Percentiles rank a stretch among this genome's conserved stretches.
Conservation (phyloP, 140 eudicot species). For the Cichorium intybus region DNA sequence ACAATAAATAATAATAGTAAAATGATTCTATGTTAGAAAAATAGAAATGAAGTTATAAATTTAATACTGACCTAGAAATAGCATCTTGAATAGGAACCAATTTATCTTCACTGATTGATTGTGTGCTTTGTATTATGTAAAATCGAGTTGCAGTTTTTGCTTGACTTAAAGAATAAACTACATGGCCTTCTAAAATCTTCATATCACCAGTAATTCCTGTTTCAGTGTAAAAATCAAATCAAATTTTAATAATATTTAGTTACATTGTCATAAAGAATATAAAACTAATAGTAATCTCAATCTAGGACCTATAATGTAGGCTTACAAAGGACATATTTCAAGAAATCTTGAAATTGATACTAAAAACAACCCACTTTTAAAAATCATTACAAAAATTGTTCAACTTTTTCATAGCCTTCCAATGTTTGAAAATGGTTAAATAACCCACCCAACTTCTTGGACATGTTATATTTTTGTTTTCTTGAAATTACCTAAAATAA, state of each 20-base stretch:
- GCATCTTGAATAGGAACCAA: conserved; percentile 55
- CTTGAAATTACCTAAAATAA: too few relatives aligned
- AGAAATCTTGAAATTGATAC: too few relatives aligned
- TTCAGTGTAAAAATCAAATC: conserved; percentile 7
- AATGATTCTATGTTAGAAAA: conserved; percentile 10
- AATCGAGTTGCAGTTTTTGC: conserved; percentile 55
- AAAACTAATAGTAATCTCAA: conserved; percentile 11
- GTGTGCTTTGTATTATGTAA: conserved; percentile 46
- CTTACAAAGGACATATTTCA: too few relatives aligned
- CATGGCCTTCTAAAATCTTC: conserved; percentile 44
- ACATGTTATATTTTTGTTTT: too few relatives aligned
- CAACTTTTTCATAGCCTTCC: too few relatives aligned
- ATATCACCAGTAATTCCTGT: conserved; percentile 48
- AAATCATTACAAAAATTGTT: neutral
- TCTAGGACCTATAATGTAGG: too few relatives aligned
- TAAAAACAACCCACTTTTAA: neutral
- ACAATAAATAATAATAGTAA: neutral
- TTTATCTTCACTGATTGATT: conserved; percentile 26
- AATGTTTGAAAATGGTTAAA: too few relatives aligned
- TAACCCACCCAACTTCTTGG: too few relatives aligned
- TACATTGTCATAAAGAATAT: conserved; percentile 13
- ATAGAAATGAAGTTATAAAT: conserved; percentile 4
- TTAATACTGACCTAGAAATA: conserved; percentile 43
- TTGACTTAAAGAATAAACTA: conserved; percentile 53
- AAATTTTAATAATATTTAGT: conserved; percentile 2